Evolutionary conservation across 192 early-diverging fungal genomes (phyloP).

Genomic region (Umbelopsis vinacea): DNA sequence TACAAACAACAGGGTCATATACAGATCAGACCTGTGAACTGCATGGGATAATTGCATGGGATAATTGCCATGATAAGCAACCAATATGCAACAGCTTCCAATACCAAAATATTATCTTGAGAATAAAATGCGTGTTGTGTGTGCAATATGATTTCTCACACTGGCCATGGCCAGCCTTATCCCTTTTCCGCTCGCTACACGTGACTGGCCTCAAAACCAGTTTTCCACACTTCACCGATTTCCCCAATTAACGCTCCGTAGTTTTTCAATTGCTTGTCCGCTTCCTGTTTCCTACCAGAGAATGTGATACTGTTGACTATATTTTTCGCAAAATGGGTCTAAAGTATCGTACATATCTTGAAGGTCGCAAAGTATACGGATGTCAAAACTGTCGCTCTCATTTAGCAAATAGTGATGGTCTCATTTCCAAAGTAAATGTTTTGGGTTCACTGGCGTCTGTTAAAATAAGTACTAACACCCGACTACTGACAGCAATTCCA

Average conservation of each 20-base stretch:
- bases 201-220: too few species aligned
- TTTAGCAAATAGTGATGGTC: slow-evolving; percentile 29
- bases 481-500: slow-evolving; percentile 30
- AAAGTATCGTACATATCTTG: slow-evolving; percentile 38
- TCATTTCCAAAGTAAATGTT: slow-evolving; percentile 32
- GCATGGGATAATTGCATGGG: too few species aligned
- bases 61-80: too few species aligned
- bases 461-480: not conserved
- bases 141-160: too few species aligned
- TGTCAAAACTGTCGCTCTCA: slow-evolving; percentile 34
- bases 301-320: slow-evolving; percentile 19
- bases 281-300: slow-evolving; percentile 5
- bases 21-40: too few species aligned
- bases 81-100: too few species aligned
- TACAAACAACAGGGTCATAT: too few species aligned
- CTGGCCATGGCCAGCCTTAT: too few species aligned
- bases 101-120: too few species aligned
- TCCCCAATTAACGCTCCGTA: slow-evolving; percentile 4
- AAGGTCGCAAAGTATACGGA: slow-evolving; percentile 33
- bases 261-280: not conserved
- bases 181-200: too few species aligned
- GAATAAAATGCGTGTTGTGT: too few species aligned
- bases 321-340: slow-evolving; percentile 33
- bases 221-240: not conserved
- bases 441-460: not conserved